Base-by-base conservation (phyloP, 1,284 basidiomycete species). In the Ustilago sp. region DNA sequence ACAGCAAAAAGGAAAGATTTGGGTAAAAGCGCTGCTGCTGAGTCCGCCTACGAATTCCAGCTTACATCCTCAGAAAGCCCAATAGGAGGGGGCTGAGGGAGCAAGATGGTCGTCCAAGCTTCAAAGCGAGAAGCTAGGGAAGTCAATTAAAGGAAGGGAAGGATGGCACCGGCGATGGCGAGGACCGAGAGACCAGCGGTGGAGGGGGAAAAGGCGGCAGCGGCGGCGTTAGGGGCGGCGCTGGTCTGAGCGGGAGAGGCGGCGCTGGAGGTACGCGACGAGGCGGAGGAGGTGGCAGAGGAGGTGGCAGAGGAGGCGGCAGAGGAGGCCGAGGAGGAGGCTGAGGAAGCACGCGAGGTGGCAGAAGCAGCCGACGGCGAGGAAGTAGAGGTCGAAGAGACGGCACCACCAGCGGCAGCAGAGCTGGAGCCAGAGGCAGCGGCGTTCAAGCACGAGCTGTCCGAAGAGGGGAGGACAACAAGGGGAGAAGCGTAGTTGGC, bases 401-500 rank as follows among this genome's bases (percentile, higher is more conserved):
- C 48, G 47, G 61, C 43, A 39, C 64, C 47, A 17, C 19, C 38
- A 36, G 39, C 35, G 23, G 59, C 28, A 19, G 61, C 51, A 41
- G 59, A 32, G 58, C 38, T 59, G 17, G 59, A 59, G 55, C 58
- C 32, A 41, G 68, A 53, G 19, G 50, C 51, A 15, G 50, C 51
- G 35, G 39, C 65, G 73, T 56, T 62, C 45, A 78, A 51, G 75
- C 76, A 77, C 54, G 75, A 66, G 62, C 41, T 69, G 71, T 74
- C 65, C 43, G 68, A 61, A 19, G 67, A 66, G 52, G 56, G 11
- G 12, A 71, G 63, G 38, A 80, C 59, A 34, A 65, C 67, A 54
- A 73, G 52, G 34, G 61, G 74, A 28, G 68, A 71, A 23, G 76
- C 60, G 63, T 80, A 80, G 74, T 70, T 74, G 67, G 68, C 58